A percentile compares a stretch with the other conserved stretches of the same genome.
These are phyloP conservation scores for Microsporum audouinii DNA, from an alignment of 2,329 filamentous ascomycete genomes.

Conservation along the genomic window DNA sequence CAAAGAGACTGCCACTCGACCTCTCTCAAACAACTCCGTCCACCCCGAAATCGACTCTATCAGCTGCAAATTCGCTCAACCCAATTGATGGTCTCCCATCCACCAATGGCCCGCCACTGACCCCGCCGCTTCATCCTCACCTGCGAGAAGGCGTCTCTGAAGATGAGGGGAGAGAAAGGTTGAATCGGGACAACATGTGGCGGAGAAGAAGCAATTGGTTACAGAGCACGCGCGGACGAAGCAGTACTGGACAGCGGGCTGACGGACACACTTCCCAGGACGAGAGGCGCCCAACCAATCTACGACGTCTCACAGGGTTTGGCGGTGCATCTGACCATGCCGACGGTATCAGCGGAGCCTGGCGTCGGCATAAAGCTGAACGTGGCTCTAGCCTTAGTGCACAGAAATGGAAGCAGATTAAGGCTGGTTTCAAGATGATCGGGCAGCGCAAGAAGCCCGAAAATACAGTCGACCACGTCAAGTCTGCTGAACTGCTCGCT, in stretches of 20 bases:
- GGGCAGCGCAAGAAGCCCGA: slow-evolving; percentile 72
- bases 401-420: slow-evolving; percentile 86
- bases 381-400: slow-evolving; percentile 59
- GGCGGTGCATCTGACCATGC: slow-evolving; percentile 52
- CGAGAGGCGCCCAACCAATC: slow-evolving; percentile 49
- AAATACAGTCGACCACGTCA: slow-evolving; percentile 71
- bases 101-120: slow-evolving; percentile 50
- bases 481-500: slow-evolving; percentile 92
- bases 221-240: slow-evolving; percentile 33
- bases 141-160: slow-evolving; percentile 59
- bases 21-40: slow-evolving; percentile 54
- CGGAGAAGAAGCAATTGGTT: slow-evolving; percentile 51
- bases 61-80: slow-evolving; percentile 34
- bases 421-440: slow-evolving; percentile 71
- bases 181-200: slow-evolving; percentile 46
- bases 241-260: slow-evolving; percentile 37
- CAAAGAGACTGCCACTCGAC: slow-evolving; percentile 45
- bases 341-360: slow-evolving; percentile 51
- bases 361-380: slow-evolving; percentile 43
- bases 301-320: slow-evolving; percentile 53
- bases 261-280: slow-evolving; percentile 43
- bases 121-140: slow-evolving; percentile 36
- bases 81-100: slow-evolving; percentile 32
- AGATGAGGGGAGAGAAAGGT: slow-evolving; percentile 57
- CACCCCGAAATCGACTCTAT: slow-evolving; percentile 46